Conservation (phyloP, 2,329 filamentous ascomycete genomes). For the Paraphoma chrysanthemicola region DNA sequence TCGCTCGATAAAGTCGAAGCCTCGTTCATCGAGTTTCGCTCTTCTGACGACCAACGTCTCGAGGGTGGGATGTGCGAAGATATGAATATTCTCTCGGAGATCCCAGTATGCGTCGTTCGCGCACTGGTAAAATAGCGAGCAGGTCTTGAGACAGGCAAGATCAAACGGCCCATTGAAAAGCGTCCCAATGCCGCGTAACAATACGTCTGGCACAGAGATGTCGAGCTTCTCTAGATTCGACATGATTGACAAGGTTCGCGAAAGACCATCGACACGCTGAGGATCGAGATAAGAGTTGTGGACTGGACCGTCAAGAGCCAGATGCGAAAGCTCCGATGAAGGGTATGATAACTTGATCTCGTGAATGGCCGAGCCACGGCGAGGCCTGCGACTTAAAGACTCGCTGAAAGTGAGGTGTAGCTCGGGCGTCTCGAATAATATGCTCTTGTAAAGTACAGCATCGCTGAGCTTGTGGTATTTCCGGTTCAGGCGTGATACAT, state of each 20-base stretch:
- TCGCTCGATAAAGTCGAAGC: constrained; percentile 39
- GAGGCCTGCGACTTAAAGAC: constrained; percentile 36
- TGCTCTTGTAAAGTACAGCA: constrained; percentile 40
- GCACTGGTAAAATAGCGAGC: constrained; percentile 41
- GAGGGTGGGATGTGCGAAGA: constrained; percentile 40
- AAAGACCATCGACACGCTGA: constrained; percentile 36
- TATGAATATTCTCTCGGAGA: constrained; percentile 43
- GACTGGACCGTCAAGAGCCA: constrained; percentile 37
- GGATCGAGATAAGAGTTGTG: constrained; percentile 32
- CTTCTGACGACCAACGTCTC: constrained; percentile 36
- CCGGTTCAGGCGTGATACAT: constrained; percentile 37
- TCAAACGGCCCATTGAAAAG: constrained; percentile 45
- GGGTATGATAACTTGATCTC: constrained; percentile 41
- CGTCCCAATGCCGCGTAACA: constrained; percentile 38
- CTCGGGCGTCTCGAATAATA: constrained; percentile 40
- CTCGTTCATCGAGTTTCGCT: constrained; percentile 39
- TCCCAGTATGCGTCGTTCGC: constrained; percentile 42
- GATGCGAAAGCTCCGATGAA: constrained; percentile 37
- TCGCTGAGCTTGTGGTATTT: constrained; percentile 40
- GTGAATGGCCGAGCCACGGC: constrained; percentile 41
- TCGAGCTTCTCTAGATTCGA: constrained; percentile 43
- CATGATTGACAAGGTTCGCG: constrained; percentile 41
- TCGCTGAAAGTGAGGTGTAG: constrained; percentile 44
- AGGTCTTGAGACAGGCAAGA: constrained; percentile 39
- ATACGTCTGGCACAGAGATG: constrained; percentile 36